Percentiles rank a stretch among this genome's conserved stretches.
phyloP scores from a whole-genome alignment of 805 yeast genomes.

The Candida succiphila region DNA sequence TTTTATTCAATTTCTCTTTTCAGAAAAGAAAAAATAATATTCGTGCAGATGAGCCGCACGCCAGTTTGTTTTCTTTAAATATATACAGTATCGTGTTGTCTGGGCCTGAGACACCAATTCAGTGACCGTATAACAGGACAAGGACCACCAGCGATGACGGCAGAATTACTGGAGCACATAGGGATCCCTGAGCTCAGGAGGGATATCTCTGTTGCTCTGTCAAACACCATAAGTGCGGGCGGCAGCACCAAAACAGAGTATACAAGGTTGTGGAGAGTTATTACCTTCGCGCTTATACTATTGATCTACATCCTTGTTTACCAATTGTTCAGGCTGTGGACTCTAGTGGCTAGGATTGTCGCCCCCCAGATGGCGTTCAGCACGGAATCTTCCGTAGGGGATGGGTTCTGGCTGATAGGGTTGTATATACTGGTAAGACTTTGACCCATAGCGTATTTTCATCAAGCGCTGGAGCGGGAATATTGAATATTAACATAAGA shows the following conservation, averaged over 20 bases:
- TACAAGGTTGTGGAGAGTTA: conserved; percentile 9
- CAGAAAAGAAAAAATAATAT: no score
- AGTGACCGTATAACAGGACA: background rate
- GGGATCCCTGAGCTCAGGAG: conserved; percentile 9
- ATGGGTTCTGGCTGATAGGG: conserved; percentile 24
- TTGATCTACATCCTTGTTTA: conserved; percentile 9
- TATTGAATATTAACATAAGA: conserved; percentile 3
- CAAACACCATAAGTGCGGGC: background rate
- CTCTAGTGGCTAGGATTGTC: conserved; percentile 23
- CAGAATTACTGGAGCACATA: conserved; percentile 12
- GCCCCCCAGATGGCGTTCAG: no score
- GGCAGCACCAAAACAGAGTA: conserved; percentile 2
- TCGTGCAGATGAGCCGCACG: no score
- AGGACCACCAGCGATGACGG: conserved; percentile 6
- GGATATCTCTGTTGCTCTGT: no score
- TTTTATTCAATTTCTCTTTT: no score
- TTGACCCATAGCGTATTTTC: background rate
- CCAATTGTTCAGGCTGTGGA: conserved; percentile 15
- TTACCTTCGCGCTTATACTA: conserved; percentile 12
- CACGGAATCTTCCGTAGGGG: no score
- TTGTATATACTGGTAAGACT: conserved; percentile 17
- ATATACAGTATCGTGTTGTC: no score
- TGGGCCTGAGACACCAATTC: no score
- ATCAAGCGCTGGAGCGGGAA: background rate
- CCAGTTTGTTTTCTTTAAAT: no score